Evolutionary conservation across 257 asterid genomes (phyloP), one percentile per base, ranked within the genome.

Genomic region (Capsicum rhomboideum): DNA sequence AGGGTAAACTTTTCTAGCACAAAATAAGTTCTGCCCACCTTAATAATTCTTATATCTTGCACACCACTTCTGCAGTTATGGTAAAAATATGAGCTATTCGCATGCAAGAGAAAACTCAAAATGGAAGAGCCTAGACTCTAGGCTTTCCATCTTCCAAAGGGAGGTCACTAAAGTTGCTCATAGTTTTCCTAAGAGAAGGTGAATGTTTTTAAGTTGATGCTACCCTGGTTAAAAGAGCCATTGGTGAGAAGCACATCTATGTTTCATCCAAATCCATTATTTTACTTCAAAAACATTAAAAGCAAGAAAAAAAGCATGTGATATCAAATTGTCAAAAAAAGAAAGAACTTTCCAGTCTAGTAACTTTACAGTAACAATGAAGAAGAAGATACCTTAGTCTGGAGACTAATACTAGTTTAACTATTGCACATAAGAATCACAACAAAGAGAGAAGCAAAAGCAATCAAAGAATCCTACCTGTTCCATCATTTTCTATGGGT

Each of bases 401-500:
- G 61, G 61, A 54, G 61, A 54, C 61, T 59, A 21, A 26, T 23
- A 6, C 63, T 44, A 68, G 49, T 84, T 55, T n/a, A n/a, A n/a
- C n/a, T n/a, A n/a, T n/a, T n/a, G n/a, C n/a, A n/a, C n/a, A n/a
- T n/a, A n/a, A n/a, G 18, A 61, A 26, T 61, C 13, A 61, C 40
- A 61, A 26, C 34, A 61, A 61, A 61, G 69, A 61, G 18, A 26
- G 40, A 18, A 61, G 69, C 37, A 61, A 23, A 37, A 18, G 69
- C 40, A 61, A 26, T 12, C 6, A 61, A 40, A 63, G 21, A 82
- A 78, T 42, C 61, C 10, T 87, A 95, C 99, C 98, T 89, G 99
- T 94, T 87, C 98, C 99, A 87, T 95, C 99, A 86, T 95, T 93
- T 71, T 97, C 99, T 80, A 95, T 90, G 77, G 91, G 93, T 56